Conservation (phyloP, 768 basidiomycete species). For the Favolaschia claudopus region DNA sequence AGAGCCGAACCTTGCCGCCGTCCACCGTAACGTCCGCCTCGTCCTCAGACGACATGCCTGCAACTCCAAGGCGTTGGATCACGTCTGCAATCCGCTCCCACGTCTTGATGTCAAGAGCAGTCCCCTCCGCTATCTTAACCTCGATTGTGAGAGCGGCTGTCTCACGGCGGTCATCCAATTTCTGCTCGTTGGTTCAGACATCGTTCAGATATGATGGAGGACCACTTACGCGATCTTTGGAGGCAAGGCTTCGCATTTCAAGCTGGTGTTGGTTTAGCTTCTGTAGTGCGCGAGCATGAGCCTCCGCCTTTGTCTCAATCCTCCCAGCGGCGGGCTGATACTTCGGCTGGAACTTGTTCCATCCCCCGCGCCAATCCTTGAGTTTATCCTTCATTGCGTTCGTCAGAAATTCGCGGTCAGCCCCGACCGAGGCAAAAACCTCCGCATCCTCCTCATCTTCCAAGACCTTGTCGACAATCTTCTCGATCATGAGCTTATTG, state of each 20-base stretch:
- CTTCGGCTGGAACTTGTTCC: not conserved
- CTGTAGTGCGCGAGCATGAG: not conserved
- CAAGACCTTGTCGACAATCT: not conserved
- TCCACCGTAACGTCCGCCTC: not conserved
- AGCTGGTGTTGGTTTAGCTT: not conserved
- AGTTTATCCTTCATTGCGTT: not conserved
- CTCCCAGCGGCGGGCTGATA: not conserved
- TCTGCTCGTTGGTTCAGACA: not conserved
- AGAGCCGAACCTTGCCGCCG: not conserved
- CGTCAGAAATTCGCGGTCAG: not conserved
- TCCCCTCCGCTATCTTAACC: not conserved
- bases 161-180: not conserved
- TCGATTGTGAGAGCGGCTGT: not conserved
- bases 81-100: slow-evolving; percentile 2
- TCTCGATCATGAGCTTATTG: not conserved
- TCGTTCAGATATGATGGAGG: not conserved
- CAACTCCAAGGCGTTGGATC: not conserved
- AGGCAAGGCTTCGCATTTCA: not conserved
- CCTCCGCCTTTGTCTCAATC: not conserved
- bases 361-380: not conserved
- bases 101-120: not conserved
- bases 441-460: not conserved
- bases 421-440: not conserved
- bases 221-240: not conserved
- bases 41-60: slow-evolving; percentile 10